Evolutionary conservation across 192 early-diverging fungal genomes (phyloP).

Genomic region (Podila verticillata): DNA sequence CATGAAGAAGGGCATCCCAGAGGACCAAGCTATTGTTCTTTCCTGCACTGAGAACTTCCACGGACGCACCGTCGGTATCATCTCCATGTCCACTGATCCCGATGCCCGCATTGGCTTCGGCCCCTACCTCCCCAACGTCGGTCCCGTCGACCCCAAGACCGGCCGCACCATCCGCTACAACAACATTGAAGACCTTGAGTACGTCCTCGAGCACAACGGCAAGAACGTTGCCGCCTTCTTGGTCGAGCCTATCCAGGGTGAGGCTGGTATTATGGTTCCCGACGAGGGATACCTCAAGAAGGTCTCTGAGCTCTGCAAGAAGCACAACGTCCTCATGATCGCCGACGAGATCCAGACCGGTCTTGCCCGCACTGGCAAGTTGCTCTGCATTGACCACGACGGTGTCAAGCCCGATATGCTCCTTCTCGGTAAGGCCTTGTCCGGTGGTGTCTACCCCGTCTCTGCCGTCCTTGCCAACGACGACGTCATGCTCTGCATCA

Average conservation of each 20-base stretch:
- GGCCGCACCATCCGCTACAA: slow-evolving; percentile 83
- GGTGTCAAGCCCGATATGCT: slow-evolving; percentile 92
- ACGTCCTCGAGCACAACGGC: slow-evolving; percentile 84
- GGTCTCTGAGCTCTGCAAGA: slow-evolving; percentile 92
- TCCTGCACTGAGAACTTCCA: slow-evolving; percentile 94
- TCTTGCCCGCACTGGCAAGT: slow-evolving; percentile 91
- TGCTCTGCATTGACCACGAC: slow-evolving; percentile 96
- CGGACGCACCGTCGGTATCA: slow-evolving; percentile 91
- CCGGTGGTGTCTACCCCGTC: slow-evolving; percentile 97
- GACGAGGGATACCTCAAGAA: slow-evolving; percentile 91
- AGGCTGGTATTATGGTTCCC: slow-evolving; percentile 97
- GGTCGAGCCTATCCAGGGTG: slow-evolving; percentile 99
- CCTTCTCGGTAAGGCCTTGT: slow-evolving; percentile 97
- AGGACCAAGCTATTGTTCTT: slow-evolving; percentile 84
- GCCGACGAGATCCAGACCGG: slow-evolving; percentile 99
- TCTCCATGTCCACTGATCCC: slow-evolving; percentile 96
- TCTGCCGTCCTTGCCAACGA: slow-evolving; percentile 89
- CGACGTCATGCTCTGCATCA: slow-evolving; percentile 83
- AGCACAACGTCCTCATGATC: slow-evolving; percentile 98
- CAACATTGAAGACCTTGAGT: slow-evolving; percentile 87
- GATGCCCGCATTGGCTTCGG: slow-evolving; percentile 87
- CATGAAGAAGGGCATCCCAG: slow-evolving; percentile 86
- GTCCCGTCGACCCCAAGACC: slow-evolving; percentile 80
- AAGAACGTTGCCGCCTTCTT: slow-evolving; percentile 91
- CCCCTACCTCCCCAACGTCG: slow-evolving; percentile 92